Evolutionary conservation across 169 alveolate genomes (phyloP), one percentile per base, ranked within the genome.

Genomic region (Babesia microti): DNA sequence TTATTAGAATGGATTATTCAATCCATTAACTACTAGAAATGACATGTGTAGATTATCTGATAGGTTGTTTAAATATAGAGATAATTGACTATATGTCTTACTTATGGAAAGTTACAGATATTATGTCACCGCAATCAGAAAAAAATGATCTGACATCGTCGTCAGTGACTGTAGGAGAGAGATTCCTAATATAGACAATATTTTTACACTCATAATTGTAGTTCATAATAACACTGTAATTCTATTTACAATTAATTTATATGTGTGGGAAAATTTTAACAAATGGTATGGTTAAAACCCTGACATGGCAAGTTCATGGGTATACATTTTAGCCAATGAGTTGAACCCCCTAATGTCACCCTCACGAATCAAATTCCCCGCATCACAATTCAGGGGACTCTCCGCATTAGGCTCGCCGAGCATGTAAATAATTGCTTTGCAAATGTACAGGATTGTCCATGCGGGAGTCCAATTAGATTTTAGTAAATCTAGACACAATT

Each of bases 301-400:
- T 30, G 33, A 41, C 43, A 52, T 52, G 3, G 96, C 94, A 71
- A 63, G 80, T 61, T 89, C 97, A 28, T 72, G 46, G 23, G 96
- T 85, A 66, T 89, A 92, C 94, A 90, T 89, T 57, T 72, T 71
- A n/a, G 98, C 98, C 94, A 92, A 75, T 18, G 91, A 76, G 24
- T 83, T 74, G 54, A 78, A 92, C 3, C 95, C 96, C 22, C 70
- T 59, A 49, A 84, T 58, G 68, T 92, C 98, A 27, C 94, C 94
- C 23, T 88, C 83, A 41, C 97, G 79, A 7, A 93, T 69, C 52
- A 86, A 57, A 84, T 88, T 87, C 2, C 93, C 94, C 40, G 97
- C 97, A 68, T 93, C 98, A 53, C 97, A 91, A 74, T 93, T 91
- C 56, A 93, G 71, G 4, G 97, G 98, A 46, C 95, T 85, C 30